Evolutionary conservation across 2,329 filamentous ascomycete species (phyloP), one percentile per base, ranked within the genome.

Genomic region (Alternaria ethzedia): DNA sequence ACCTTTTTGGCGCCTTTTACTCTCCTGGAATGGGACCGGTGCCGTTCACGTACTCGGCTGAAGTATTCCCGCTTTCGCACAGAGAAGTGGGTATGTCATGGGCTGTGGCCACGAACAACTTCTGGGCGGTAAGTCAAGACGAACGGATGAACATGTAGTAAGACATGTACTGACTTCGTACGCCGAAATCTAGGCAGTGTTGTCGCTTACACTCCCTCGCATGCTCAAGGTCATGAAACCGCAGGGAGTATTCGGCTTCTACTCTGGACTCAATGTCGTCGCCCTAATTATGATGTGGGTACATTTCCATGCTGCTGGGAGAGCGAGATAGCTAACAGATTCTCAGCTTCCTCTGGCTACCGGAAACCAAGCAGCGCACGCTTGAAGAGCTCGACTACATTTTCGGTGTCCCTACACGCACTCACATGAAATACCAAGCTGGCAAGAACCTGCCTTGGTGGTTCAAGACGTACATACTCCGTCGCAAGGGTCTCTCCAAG

Each of bases 21-120:
- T 60, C 57, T 12, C 73, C 72, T 7, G 82, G 82, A 12, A 80
- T 83, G 72, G 82, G 82, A 2, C 82, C 87, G 5, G 89, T 91
- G 10, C 68, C 70, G 0, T 73, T 73, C 49, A 69, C 70, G 3
- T 73, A 73, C 59, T 73, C 71, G 4, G 8, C 90, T 45, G 90
- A 92, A 75, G 88, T 91, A 2, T 92, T 90, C 74, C 90, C 90
- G 0, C 84, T 91, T 1, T 90, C 88, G 2, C 89, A 92, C 75
- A 85, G 90, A 71, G 90, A 92, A 73, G 84, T 91, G 23, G 90
- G 90, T 60, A 92, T 92, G 90, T 86, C 85, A 0, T 91, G 86
- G 79, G 87, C 89, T 8, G 89, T 91, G 9, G 88, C 89, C 2
- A 91, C 88, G 0, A 90, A 88, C 65, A 82, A 90, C 65, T 86